Percentiles rank a stretch among this genome's conserved stretches.
These are phyloP conservation scores for Naumovozyma castellii DNA, from an alignment of 805 yeast genomes.

Conservation along the genomic window DNA sequence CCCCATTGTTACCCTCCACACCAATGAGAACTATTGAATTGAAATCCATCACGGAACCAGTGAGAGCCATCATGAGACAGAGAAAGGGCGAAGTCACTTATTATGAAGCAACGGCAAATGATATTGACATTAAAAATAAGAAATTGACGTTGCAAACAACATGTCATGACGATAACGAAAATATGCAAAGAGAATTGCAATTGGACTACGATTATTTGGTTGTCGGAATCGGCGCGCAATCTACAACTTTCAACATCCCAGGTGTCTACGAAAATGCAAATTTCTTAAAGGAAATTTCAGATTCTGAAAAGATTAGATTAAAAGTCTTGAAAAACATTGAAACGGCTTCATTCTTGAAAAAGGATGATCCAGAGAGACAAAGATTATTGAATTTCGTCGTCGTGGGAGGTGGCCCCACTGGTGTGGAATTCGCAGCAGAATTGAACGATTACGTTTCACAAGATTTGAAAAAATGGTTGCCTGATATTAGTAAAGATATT, in stretches of 20 bases:
- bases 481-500: constrained; percentile 72
- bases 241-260: constrained; percentile 89
- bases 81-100: constrained; percentile 69
- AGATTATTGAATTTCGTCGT: constrained; percentile 81
- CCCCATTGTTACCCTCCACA: constrained; percentile 88
- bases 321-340: constrained; percentile 81
- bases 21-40: constrained; percentile 88
- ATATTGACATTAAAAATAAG: constrained; percentile 66
- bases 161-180: constrained; percentile 32
- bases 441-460: constrained; percentile 88
- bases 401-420: constrained; percentile 98
- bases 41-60: constrained; percentile 91
- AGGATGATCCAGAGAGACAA: constrained; percentile 64
- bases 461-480: constrained; percentile 83
- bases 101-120: constrained; percentile 84
- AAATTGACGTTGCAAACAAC: constrained; percentile 50
- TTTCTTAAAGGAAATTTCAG: constrained; percentile 83
- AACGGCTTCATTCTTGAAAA: constrained; percentile 74
- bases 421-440: constrained; percentile 97
- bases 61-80: constrained; percentile 75
- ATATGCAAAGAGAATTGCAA: constrained; percentile 38
- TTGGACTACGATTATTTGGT: constrained; percentile 73
- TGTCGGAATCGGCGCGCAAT: constrained; percentile 89
- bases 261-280: constrained; percentile 87
- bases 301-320: constrained; percentile 73